phyloP scores from a whole-genome alignment of 192 early-diverging fungal genomes.

The Phycomyces blakesleeanus region DNA sequence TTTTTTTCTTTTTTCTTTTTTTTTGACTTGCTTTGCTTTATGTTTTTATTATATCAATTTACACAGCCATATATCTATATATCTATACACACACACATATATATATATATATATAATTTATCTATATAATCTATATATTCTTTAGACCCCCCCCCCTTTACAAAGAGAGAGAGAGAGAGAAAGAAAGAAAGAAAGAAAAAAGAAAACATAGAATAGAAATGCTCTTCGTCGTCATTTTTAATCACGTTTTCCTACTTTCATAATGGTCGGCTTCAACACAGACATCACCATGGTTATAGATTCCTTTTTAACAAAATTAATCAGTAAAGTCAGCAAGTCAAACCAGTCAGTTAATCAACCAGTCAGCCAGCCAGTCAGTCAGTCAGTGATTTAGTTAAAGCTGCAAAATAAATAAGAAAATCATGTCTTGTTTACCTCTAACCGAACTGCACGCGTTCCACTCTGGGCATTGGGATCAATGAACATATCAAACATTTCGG shows the following conservation, averaged over 20 bases:
- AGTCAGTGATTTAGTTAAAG: too few relatives aligned
- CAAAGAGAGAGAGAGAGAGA: too few relatives aligned
- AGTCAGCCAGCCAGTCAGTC: too few relatives aligned
- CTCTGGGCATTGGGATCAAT: conserved; percentile 52
- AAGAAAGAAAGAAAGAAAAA: too few relatives aligned
- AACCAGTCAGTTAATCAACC: too few relatives aligned
- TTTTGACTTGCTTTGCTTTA: too few relatives aligned
- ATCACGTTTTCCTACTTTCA: conserved; percentile 17
- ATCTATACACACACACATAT: background rate
- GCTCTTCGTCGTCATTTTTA: conserved; percentile 22
- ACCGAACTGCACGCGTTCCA: conserved; percentile 59
- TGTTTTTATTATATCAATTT: background rate
- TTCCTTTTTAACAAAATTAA: too few relatives aligned
- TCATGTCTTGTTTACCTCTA: conserved; percentile 36
- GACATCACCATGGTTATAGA: conserved; percentile 16
- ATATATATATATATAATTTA: conserved; percentile 3
- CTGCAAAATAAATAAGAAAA: too few relatives aligned
- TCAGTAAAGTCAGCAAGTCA: too few relatives aligned
- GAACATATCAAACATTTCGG: conserved; percentile 59
- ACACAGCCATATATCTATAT: background rate
- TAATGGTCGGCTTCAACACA: conserved; percentile 19
- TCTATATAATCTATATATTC: too few relatives aligned
- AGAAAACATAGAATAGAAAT: conserved; percentile 12
- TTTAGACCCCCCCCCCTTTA: too few relatives aligned
- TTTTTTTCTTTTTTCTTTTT: conserved; percentile 7